phyloP scores from a whole-genome alignment of 768 basidiomycete genomes.

The Kwoniella dejecticola region DNA sequence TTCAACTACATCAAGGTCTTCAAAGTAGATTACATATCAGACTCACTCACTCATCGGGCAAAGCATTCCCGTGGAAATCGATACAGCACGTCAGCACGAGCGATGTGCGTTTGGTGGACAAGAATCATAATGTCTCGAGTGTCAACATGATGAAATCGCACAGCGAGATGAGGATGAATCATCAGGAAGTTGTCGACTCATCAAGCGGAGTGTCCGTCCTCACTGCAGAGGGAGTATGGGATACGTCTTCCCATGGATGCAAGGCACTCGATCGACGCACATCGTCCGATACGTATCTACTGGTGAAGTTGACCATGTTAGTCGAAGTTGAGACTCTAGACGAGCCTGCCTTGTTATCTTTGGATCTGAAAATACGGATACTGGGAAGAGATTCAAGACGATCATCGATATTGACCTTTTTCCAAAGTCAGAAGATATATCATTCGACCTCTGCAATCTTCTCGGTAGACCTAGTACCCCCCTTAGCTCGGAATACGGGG shows the following conservation, averaged over 20 bases:
- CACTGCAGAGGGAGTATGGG: slow-evolving; percentile 78
- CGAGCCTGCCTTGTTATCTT: slow-evolving; percentile 83
- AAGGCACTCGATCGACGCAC: slow-evolving; percentile 76
- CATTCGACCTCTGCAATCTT: slow-evolving; percentile 82
- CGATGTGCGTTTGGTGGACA: slow-evolving; percentile 80
- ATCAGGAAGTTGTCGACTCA: slow-evolving; percentile 71
- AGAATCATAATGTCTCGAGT: slow-evolving; percentile 60
- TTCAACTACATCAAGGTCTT: slow-evolving; percentile 87
- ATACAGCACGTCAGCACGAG: slow-evolving; percentile 75
- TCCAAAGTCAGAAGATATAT: slow-evolving; percentile 74
- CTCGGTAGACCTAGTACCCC: slow-evolving; percentile 75
- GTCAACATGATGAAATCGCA: slow-evolving; percentile 49
- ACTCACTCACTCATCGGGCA: slow-evolving; percentile 83
- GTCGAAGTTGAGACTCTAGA: slow-evolving; percentile 79
- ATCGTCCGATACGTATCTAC: slow-evolving; percentile 70
- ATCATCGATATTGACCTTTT: slow-evolving; percentile 75
- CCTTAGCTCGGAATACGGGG: slow-evolving; percentile 77
- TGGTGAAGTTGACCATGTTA: slow-evolving; percentile 75
- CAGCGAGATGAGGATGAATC: slow-evolving; percentile 70
- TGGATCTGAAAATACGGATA: slow-evolving; percentile 83
- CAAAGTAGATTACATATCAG: slow-evolving; percentile 78
- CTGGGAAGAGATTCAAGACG: slow-evolving; percentile 80
- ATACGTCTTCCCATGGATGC: slow-evolving; percentile 88
- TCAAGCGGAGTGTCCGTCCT: slow-evolving; percentile 79
- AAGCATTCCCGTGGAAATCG: slow-evolving; percentile 82